Base-by-base conservation (phyloP, 208 protist species). In the Trypanosoma theileri region DNA sequence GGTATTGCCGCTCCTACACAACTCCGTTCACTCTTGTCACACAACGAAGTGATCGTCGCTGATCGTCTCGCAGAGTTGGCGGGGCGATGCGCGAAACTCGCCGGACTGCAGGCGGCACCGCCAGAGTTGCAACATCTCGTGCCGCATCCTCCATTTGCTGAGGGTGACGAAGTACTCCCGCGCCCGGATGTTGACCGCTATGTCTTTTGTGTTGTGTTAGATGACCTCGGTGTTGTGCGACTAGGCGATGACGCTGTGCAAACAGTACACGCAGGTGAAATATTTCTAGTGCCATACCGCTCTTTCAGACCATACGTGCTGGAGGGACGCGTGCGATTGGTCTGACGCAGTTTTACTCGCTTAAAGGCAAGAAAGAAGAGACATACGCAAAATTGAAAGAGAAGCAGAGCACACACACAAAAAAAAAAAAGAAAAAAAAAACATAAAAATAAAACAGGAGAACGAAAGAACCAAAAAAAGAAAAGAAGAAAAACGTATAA, bases 251-350 rank as follows among this genome's bases (percentile, higher is more conserved):
- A 81, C 14, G 81, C 82, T 14, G 85, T 79, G 74, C 91, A 91
- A 41, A 75, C 70, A 8, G 84, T 96, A 21, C 79, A 80, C 50
- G 79, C 82, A 10, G 88, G 86, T 0, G 91, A 96, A 65, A 75
- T 96, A 45, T 94, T 96, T 60, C 79, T 96, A 11, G 84, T 92
- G 41, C 88, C 91, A 0, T 94, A 93, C 59, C 69, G 70, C 14
- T 82, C 85, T 10, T 86, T 96, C 46, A 63, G 82, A 16, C 85
- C 84, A 6, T 92, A 86, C 59, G 85, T 94, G 12, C 62, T 92
- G 22, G 70, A 80, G 12, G 91, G 91, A 4, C 76, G 83, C 22
- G 88, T 90, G 28, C 72, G 88, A 1, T 76, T 96, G 1, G 61
- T 96, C 40, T 96, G 44, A 64, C 28, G 28, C 28, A 35, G 28